Evolutionary conservation across 2,329 filamentous ascomycete genomes (phyloP), one percentile per base, ranked within the genome.

Genomic region (Neopestalotiopsis clavispora): DNA sequence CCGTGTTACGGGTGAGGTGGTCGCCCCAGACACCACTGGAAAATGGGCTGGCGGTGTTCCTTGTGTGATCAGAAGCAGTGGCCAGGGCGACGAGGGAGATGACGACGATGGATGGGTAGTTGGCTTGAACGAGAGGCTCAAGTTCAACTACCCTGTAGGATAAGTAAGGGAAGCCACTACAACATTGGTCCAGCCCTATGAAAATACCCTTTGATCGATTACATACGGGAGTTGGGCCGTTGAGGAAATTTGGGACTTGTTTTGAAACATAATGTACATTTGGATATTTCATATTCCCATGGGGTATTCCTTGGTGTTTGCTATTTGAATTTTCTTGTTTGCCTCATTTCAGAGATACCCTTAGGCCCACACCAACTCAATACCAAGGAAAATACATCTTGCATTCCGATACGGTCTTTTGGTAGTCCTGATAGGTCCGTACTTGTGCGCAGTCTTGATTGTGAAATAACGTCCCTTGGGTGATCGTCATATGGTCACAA

Each of bases 121-220:
- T 1, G 95, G 96, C 0, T 81, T 99, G 77, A 99, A 97, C 77
- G 94, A 94, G 10, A 79, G 98, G 76, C 82, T 99, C 74, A 99
- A 99, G 83, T 99, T 98, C 79, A 99, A 99, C 79, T 94, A 97
- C 82, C 95, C 95, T 0, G 98, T 98, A 84, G 96, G 96, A 4
- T 70, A 56, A 67, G 45, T 17, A 10, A n/a, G n/a, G n/a, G 0
- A 10, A 3, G 7, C 45, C 9, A 10, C 6, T 52, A 1, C 45
- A 52, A 20, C 45, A n/a, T 9, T 52, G 17, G 2, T 52, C 1
- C 5, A n/a, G 6, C 17, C 7, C n/a, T 5, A 17, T 17, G 20
- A 1, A 52, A 17, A 23, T 23, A 10, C n/a, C n/a, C 17, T 23
- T 7, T 10, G 45, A 52, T 52, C 9, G 45, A 20, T 7, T 52